phyloP scores from a whole-genome alignment of 1,284 basidiomycete genomes.

The Fomitopsis palustris region DNA sequence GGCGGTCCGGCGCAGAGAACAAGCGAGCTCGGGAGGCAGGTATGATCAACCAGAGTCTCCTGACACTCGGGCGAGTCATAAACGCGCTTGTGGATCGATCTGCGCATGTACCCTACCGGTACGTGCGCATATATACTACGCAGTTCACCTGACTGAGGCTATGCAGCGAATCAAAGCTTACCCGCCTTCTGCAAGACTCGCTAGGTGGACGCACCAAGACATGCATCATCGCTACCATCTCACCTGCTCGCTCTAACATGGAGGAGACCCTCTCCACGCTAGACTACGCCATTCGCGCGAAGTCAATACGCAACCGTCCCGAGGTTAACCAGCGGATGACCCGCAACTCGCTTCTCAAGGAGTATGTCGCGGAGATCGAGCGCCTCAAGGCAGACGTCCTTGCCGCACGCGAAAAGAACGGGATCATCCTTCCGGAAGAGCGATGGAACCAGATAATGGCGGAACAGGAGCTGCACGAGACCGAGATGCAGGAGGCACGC shows the following conservation, averaged over 20 bases:
- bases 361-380: constrained; percentile 95
- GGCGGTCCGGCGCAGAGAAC: constrained; percentile 93
- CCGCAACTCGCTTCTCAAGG: constrained; percentile 88
- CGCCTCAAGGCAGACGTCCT: constrained; percentile 88
- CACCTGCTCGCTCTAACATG: constrained; percentile 87
- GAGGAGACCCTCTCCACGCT: constrained; percentile 98
- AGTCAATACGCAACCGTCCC: constrained; percentile 94
- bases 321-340: constrained; percentile 96
- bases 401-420: constrained; percentile 91
- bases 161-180: constrained; percentile 85
- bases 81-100: constrained; percentile 94
- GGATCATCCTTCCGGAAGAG: constrained; percentile 89
- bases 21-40: constrained; percentile 95
- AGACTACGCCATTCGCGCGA: constrained; percentile 95
- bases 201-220: constrained; percentile 98
- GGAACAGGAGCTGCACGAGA: constrained; percentile 73
- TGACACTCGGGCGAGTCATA: constrained; percentile 96
- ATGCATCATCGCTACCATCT: constrained; percentile 95
- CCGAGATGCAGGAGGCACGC: constrained; percentile 77
- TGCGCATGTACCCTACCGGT: constrained; percentile 93
- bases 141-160: constrained; percentile 11
- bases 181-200: constrained; percentile 96
- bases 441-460: constrained; percentile 81
- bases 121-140: constrained; percentile 16
- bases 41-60: constrained; percentile 97